Evolutionary conservation across 192 early-diverging fungal species (phyloP).

Genomic region (Backusella circina): DNA sequence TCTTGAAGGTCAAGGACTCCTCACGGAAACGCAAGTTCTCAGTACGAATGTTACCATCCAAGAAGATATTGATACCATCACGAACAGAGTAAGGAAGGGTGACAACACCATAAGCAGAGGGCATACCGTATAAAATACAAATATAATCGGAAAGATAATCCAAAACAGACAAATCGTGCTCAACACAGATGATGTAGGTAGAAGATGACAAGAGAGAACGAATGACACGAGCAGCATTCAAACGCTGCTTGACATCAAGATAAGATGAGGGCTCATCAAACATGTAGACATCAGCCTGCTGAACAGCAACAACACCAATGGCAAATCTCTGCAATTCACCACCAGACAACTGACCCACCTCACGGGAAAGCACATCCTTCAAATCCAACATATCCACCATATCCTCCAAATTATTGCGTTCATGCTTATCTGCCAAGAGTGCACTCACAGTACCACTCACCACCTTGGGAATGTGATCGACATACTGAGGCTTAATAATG

Average conservation of each 20-base stretch:
- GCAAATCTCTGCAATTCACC: slow-evolving; percentile 99
- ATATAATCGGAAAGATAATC: slow-evolving; percentile 98
- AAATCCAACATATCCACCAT: slow-evolving; percentile 80
- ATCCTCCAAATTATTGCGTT: slow-evolving; percentile 68
- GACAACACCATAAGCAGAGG: slow-evolving; percentile 95
- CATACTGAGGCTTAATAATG: slow-evolving; percentile 96
- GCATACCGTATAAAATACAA: slow-evolving; percentile 97
- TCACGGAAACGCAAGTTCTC: slow-evolving; percentile 99
- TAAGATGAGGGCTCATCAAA: slow-evolving; percentile 98
- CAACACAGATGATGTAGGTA: slow-evolving; percentile 91
- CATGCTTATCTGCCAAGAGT: slow-evolving; percentile 67
- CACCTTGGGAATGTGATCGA: slow-evolving; percentile 83
- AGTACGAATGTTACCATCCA: slow-evolving; percentile 94
- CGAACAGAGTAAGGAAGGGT: slow-evolving; percentile 95
- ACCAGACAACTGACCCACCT: slow-evolving; percentile 83
- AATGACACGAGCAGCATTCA: slow-evolving; percentile 93
- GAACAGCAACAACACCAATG: slow-evolving; percentile 81
- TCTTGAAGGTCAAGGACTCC: slow-evolving; percentile 87
- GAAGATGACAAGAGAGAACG: slow-evolving; percentile 70
- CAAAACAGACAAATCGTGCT: slow-evolving; percentile 98
- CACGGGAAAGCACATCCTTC: slow-evolving; percentile 76
- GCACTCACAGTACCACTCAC: slow-evolving; percentile 76
- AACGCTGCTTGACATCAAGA: slow-evolving; percentile 97
- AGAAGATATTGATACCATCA: slow-evolving; percentile 98
- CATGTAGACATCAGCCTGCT: slow-evolving; percentile 94